Percentiles rank a stretch among this genome's conserved stretches.
phyloP scores from a whole-genome alignment of 345 rosid genomes.

The Arabis hirsuta region DNA sequence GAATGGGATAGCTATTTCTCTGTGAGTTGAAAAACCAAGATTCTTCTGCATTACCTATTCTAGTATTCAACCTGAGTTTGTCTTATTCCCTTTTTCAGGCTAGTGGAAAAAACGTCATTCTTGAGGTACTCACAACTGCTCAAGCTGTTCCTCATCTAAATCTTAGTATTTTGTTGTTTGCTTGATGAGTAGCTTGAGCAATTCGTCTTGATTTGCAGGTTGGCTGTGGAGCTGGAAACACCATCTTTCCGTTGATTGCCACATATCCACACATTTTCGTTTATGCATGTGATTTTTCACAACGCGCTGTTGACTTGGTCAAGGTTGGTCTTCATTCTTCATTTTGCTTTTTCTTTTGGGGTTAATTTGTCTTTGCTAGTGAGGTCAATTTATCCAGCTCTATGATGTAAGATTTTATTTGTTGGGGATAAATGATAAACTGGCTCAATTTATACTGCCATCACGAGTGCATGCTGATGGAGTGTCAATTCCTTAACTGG shows the following conservation, averaged over 20 bases:
- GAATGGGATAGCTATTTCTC: constrained; percentile 86
- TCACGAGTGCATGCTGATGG: background rate
- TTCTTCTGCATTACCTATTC: constrained; percentile 1
- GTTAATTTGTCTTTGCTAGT: constrained; percentile 8
- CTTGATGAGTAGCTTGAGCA: constrained; percentile 1
- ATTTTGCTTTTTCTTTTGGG: background rate
- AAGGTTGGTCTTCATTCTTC: constrained; percentile 59
- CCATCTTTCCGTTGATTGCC: constrained; percentile 79
- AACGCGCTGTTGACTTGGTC: constrained; percentile 82
- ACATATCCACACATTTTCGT: constrained; percentile 75
- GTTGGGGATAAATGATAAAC: background rate
- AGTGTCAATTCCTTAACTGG: background rate
- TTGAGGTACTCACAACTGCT: constrained; percentile 61
- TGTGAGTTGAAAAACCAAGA: constrained; percentile 52
- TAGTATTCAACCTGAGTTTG: constrained; percentile 8
- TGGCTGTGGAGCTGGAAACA: constrained; percentile 97
- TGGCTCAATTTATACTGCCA: background rate
- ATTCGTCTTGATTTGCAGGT: constrained; percentile 53
- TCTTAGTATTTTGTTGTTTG: background rate
- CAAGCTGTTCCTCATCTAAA: background rate
- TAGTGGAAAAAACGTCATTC: constrained; percentile 52
- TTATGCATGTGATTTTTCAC: constrained; percentile 92
- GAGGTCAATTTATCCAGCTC: constrained; percentile 13
- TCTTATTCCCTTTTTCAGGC: constrained; percentile 47
- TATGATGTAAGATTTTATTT: constrained; percentile 1